Evolutionary conservation across 2,329 filamentous ascomycete genomes (phyloP).

Genomic region (Blastomyces silverae): DNA sequence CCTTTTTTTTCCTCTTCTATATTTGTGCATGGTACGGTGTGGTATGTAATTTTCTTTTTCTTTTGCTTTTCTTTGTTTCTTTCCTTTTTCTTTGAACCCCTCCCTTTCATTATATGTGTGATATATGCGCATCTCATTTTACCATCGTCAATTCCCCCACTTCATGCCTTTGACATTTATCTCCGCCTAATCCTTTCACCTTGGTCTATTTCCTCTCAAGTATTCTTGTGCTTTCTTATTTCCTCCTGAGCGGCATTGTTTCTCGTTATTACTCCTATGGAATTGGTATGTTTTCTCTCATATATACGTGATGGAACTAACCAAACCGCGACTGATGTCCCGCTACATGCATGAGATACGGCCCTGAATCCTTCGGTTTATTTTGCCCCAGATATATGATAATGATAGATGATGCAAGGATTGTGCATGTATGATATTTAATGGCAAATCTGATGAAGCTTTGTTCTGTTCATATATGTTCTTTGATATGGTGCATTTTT

Average conservation of each 20-base stretch:
- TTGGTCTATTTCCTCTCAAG: background rate
- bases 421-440: background rate
- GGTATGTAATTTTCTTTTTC: too few relatives aligned
- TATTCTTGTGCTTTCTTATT: constrained; percentile 4
- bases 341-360: background rate
- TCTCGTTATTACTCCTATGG: background rate
- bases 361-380: background rate
- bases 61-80: background rate
- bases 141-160: background rate
- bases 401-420: background rate
- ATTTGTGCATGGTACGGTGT: too few relatives aligned
- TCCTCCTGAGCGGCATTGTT: background rate
- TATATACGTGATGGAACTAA: too few relatives aligned
- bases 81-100: background rate
- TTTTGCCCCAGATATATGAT: background rate
- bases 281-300: background rate
- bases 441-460: background rate
- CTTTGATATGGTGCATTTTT: too few relatives aligned
- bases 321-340: too few relatives aligned
- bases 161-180: background rate
- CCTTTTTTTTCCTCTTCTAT: background rate
- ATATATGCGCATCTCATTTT: background rate
- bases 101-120: background rate
- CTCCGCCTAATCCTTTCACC: background rate
- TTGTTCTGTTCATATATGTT: background rate